Base-by-base conservation (phyloP, 1,139 yeast species). In the Scheffersomyces quercinus region DNA sequence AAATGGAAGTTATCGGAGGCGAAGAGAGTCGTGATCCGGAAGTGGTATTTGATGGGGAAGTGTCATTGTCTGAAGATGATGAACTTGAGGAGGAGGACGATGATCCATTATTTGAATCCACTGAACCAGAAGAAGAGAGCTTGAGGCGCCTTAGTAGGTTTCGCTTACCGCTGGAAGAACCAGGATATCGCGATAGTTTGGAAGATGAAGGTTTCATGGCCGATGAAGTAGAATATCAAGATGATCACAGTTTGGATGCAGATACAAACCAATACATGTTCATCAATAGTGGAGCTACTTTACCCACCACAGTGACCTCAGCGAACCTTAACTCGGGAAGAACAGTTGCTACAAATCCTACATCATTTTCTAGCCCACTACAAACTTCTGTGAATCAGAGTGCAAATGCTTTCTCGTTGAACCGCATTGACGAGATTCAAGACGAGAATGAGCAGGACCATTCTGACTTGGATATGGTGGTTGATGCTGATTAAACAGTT, bases 181-280 rank as follows among this genome's bases (percentile, higher is more conserved):
- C 39, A 11, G 30, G 42, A 3, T 37, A 37, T 34, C 39, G 44
- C 35, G 50, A 41, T 28, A 50, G 52, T 34, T 42, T 53, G 26
- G 56, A 51, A 11, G 55, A 52, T 29, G 65, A 60, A 43, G 77
- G 76, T 24, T 71, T 77, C 49, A 79, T 79, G 83, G 84, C 83
- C 1, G 78, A 73, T 38, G 80, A 75, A 28, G 84, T 79, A 36
- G 85, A 79, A 52, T 79, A 79, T 50, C 83, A 79, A 51, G 68
- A 71, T 39, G 83, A 79, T 52, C 83, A 78, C 48, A 73, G 77
- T 38, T 62, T 74, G 15, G 37, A 36, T 3, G 42, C 42, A 5
- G 51, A 44, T 7, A 20, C 30, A 9, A 45, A 38, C 36, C 28
- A 20, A 28, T 29, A n/a, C 32, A 52, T 59, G 47, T 45, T 60